phyloP scores from a whole-genome alignment of 805 yeast species.

The Wickerhamomyces sydowiorum region DNA sequence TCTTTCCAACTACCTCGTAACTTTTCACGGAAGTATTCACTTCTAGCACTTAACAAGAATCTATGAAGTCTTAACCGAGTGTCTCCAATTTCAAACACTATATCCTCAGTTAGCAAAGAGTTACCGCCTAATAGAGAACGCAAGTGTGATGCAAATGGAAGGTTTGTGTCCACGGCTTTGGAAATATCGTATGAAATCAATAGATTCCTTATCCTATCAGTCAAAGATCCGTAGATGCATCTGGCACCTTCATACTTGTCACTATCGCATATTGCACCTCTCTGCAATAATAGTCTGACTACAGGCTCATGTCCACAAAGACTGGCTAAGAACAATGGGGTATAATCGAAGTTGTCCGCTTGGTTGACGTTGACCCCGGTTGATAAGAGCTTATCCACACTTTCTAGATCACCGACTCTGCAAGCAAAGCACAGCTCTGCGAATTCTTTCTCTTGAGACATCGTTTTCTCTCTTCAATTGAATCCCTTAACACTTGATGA shows the following conservation, averaged over 20 bases:
- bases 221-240: constrained; percentile 74
- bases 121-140: constrained; percentile 35
- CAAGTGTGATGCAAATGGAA: constrained; percentile 71
- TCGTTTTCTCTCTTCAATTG: not conserved
- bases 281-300: constrained; percentile 51
- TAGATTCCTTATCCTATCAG: constrained; percentile 54
- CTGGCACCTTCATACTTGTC: constrained; percentile 80
- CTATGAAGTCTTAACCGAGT: constrained; percentile 28
- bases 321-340: constrained; percentile 69
- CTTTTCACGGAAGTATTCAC: constrained; percentile 23
- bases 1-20: constrained; percentile 21
- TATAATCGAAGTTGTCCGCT: constrained; percentile 68
- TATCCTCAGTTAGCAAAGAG: constrained; percentile 14
- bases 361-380: constrained; percentile 43
- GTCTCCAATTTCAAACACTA: constrained; percentile 16
- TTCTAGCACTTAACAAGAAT: constrained; percentile 36
- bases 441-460: constrained; percentile 25
- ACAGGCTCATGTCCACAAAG: constrained; percentile 68
- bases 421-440: constrained; percentile 57
- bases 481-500: no score
- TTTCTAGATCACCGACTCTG: constrained; percentile 60
- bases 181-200: constrained; percentile 58
- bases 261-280: constrained; percentile 75
- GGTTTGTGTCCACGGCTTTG: constrained; percentile 58
- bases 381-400: constrained; percentile 51